These are phyloP conservation scores for Agaricus subrufescens DNA, from an alignment of 768 basidiomycete species.

Conservation along the genomic window DNA sequence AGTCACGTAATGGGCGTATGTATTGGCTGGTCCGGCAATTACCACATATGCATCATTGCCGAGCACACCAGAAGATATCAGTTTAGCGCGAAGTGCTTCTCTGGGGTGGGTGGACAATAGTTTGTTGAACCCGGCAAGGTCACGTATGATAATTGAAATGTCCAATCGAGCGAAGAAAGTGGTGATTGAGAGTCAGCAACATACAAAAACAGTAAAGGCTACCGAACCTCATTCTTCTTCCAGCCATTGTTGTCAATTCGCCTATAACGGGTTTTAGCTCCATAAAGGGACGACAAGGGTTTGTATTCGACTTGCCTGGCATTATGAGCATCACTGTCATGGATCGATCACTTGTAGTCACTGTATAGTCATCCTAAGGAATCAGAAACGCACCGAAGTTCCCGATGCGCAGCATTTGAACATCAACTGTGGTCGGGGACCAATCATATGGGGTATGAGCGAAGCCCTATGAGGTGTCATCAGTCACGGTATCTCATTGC, in stretches of 20 bases:
- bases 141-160: slow-evolving; percentile 9
- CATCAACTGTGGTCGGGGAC: slow-evolving; percentile 68
- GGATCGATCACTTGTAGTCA: neutral
- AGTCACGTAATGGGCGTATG: slow-evolving; percentile 71
- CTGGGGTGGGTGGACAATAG: slow-evolving; percentile 26
- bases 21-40: slow-evolving; percentile 77
- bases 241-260: slow-evolving; percentile 81
- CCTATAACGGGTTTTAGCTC: slow-evolving; percentile 24
- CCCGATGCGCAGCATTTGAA: slow-evolving; percentile 75
- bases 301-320: slow-evolving; percentile 38
- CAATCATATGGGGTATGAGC: slow-evolving; percentile 68
- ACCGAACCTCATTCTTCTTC: slow-evolving; percentile 63
- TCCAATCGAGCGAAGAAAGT: neutral
- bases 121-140: slow-evolving; percentile 14
- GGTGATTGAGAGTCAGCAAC: slow-evolving; percentile 1
- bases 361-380: neutral
- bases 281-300: neutral
- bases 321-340: slow-evolving; percentile 61
- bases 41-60: slow-evolving; percentile 71
- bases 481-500: slow-evolving; percentile 6
- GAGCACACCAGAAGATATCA: slow-evolving; percentile 60
- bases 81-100: slow-evolving; percentile 58
- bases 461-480: slow-evolving; percentile 38
- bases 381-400: slow-evolving; percentile 44
- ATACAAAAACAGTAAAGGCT: slow-evolving; percentile 6